Conservation (phyloP, 805 yeast species). For the Yarrowia deformans region DNA sequence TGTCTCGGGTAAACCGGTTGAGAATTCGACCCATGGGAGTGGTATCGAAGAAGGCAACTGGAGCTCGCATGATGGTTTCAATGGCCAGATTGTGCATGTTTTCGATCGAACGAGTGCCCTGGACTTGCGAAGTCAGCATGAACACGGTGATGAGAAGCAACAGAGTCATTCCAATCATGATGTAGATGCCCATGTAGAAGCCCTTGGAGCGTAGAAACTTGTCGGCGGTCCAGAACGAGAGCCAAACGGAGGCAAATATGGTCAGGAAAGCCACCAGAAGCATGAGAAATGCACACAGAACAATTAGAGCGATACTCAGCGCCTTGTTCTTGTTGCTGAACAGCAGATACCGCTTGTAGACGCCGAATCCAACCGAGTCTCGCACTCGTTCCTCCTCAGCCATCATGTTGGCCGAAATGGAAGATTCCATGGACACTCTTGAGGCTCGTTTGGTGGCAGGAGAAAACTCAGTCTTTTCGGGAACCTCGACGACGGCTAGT, state of each 20-base stretch:
- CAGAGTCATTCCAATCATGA: constrained; percentile 58
- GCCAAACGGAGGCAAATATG: constrained; percentile 63
- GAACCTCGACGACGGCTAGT: neutral
- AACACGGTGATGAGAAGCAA: constrained; percentile 55
- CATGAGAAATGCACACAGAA: constrained; percentile 22
- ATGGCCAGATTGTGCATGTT: constrained; percentile 69
- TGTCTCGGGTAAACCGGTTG: constrained; percentile 94
- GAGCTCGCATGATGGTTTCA: constrained; percentile 73
- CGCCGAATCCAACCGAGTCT: constrained; percentile 47
- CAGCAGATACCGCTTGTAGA: constrained; percentile 60
- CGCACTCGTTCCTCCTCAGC: constrained; percentile 41
- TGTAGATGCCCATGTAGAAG: constrained; percentile 66
- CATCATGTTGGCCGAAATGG: constrained; percentile 32
- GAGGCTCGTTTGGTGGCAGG: constrained; percentile 2
- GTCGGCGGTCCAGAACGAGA: constrained; percentile 70
- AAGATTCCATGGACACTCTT: constrained; percentile 28
- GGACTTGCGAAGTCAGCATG: constrained; percentile 40
- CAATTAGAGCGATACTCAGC: constrained; percentile 56
- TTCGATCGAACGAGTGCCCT: constrained; percentile 39
- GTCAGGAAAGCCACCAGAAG: constrained; percentile 7
- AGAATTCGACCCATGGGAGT: constrained; percentile 95
- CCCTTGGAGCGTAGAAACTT: constrained; percentile 47
- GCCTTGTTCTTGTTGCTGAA: constrained; percentile 52
- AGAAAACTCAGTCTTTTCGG: neutral
- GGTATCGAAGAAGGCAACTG: constrained; percentile 88